Base-by-base conservation (phyloP, 2,329 filamentous ascomycete species). In the Cercospora berteroae region DNA sequence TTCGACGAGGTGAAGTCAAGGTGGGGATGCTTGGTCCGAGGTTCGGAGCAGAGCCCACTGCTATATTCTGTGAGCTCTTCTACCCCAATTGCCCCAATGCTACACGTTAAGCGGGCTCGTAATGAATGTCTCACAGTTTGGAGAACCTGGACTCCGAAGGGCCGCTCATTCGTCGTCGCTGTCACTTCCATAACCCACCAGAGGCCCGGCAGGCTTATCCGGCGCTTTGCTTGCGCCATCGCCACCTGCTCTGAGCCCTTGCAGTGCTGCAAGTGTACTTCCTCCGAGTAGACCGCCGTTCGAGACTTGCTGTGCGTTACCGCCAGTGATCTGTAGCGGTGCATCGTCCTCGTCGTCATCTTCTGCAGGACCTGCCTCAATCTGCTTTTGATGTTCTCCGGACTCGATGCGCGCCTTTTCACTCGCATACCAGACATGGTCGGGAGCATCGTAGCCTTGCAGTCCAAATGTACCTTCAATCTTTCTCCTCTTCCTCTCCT, bases 141-240 rank as follows among this genome's bases (percentile, higher is more conserved):
- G n/a, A n/a, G n/a, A n/a, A n/a, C n/a, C n/a, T n/a, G n/a, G n/a
- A n/a, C n/a, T n/a, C n/a, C n/a, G n/a, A n/a, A n/a, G n/a, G 8
- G 3, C 0, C 29, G 7, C 27, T 60, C 60, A 60, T 23, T 89
- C 87, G 71, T 86, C 90, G 68, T 97, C 94, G 77, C 93, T 91
- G 80, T 96, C 93, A 78, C 92, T 97, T 65, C 89, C 93, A 76
- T 99, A 99, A 27, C 86, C 91, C 20, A 97, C 95, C 71, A 98
- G 81, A 6, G 93, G 91, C 1, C 92, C 92, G 18, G 86, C 79
- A 29, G 87, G 81, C 29, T 85, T 80, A 9, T 85, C 79, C 62
- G 88, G 83, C 57, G 83, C 79, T 42, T 81, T 77, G 8, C 85
- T 84, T 83, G 64, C 85, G 81, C 69, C 82, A 81, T 78, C 67